phyloP scores from a whole-genome alignment of 108 stramenopile genomes.

The Skeletonema costatum region DNA sequence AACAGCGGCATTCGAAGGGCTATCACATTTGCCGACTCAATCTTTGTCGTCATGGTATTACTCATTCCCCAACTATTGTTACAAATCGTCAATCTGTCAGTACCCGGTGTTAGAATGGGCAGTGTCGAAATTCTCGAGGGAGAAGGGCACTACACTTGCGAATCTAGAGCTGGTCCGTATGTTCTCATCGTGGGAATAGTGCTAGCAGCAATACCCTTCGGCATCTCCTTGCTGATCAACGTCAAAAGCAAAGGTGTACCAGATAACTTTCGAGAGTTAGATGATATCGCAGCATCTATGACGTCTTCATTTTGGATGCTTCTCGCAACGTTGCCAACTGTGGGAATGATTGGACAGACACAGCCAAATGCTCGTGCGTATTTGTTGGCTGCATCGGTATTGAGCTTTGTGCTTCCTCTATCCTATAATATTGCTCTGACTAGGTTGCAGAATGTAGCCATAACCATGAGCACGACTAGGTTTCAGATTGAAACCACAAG shows the following conservation, averaged over 20 bases:
- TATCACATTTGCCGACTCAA: background rate
- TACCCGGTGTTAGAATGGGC: background rate
- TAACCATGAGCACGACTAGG: too few relatives aligned
- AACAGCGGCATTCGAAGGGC: background rate
- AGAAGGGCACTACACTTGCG: background rate
- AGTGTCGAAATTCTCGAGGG: background rate
- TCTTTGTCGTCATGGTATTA: background rate
- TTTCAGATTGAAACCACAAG: background rate
- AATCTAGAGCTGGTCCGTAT: background rate
- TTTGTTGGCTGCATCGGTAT: background rate
- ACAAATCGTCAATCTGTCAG: background rate
- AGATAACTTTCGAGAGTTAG: background rate
- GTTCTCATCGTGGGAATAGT: conserved; percentile 2
- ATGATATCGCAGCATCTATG: background rate
- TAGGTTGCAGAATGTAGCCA: background rate
- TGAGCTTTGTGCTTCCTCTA: conserved; percentile 5
- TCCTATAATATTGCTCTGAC: background rate
- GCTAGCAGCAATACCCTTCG: background rate
- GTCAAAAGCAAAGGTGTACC: background rate
- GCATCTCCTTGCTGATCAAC: background rate
- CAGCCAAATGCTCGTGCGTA: background rate
- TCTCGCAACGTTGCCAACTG: conserved; percentile 4
- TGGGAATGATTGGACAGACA: background rate
- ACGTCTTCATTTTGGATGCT: background rate
- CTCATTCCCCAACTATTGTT: background rate